Percentiles rank a stretch among this genome's conserved stretches.
These are phyloP conservation scores for Trichophyton rubrum DNA, from an alignment of 2,329 filamentous ascomycete species.

Conservation along the genomic window DNA sequence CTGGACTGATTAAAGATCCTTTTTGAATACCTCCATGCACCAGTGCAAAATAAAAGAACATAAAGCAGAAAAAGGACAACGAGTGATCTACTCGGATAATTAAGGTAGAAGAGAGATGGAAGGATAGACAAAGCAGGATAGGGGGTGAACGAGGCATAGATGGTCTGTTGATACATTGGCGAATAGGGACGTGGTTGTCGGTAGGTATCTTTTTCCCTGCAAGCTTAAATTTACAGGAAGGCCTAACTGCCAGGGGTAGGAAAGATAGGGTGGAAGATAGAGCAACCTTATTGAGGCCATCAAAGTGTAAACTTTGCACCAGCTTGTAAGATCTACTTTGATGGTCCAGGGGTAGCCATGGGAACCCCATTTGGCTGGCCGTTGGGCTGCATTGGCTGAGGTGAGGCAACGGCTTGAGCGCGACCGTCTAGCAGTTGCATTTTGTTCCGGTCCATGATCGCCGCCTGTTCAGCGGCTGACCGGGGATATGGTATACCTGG, in stretches of 20 bases:
- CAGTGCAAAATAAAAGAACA: not conserved
- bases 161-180: not conserved
- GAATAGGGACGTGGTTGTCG: not conserved
- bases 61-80: not conserved
- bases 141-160: not conserved
- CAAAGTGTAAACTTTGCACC: not conserved
- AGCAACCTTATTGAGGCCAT: not conserved
- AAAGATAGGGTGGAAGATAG: not conserved
- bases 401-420: conserved; percentile 24
- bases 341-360: conserved; percentile 4
- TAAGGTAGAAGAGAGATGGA: not conserved
- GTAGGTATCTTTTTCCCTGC: not conserved
- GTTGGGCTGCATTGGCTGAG: conserved; percentile 20
- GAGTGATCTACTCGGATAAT: not conserved
- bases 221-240: not conserved
- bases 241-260: not conserved
- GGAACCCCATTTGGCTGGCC: not conserved
- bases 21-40: not conserved
- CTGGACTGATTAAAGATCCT: not conserved
- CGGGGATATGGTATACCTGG: conserved; percentile 25
- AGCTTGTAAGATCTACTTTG: not conserved
- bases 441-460: conserved; percentile 28
- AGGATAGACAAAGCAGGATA: not conserved
- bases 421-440: conserved; percentile 25
- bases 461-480: conserved; percentile 30